Evolutionary conservation across 2,329 filamentous ascomycete species (phyloP).

Genomic region (Alternaria sp.): DNA sequence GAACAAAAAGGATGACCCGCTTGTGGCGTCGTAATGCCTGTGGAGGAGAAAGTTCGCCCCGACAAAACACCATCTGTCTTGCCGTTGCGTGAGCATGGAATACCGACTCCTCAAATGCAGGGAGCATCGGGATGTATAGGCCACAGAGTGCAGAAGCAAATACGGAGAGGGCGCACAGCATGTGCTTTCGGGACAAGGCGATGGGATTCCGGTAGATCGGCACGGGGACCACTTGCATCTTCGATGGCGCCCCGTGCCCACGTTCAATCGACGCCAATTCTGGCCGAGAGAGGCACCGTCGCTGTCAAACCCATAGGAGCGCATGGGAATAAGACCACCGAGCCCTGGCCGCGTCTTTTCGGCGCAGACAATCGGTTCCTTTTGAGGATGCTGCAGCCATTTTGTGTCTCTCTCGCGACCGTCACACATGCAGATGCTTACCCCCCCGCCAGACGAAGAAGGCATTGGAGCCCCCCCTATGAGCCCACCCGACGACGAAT

Average conservation of each 20-base stretch:
- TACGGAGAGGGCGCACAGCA: background rate
- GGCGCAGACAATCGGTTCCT: background rate
- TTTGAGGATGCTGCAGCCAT: slow-evolving; percentile 12
- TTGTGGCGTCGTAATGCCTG: background rate
- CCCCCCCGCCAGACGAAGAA: slow-evolving; percentile 27
- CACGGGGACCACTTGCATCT: slow-evolving; percentile 11
- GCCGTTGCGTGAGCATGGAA: background rate
- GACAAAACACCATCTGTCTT: background rate
- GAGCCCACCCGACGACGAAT: slow-evolving; percentile 7
- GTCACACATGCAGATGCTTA: slow-evolving; percentile 21
- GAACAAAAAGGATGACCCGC: slow-evolving; percentile 3
- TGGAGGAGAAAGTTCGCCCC: slow-evolving; percentile 1
- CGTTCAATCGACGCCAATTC: slow-evolving; percentile 48
- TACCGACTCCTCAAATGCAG: background rate
- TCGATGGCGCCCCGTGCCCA: slow-evolving; percentile 10
- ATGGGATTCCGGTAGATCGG: slow-evolving; percentile 14
- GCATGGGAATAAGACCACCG: slow-evolving; percentile 4
- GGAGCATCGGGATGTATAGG: background rate
- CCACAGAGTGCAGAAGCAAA: background rate
- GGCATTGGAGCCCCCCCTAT: slow-evolving; percentile 13
- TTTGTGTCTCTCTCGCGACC: slow-evolving; percentile 8
- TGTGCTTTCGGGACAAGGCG: background rate
- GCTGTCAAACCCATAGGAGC: slow-evolving; percentile 5
- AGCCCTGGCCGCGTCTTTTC: background rate
- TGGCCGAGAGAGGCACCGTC: slow-evolving; percentile 19